Conservation (phyloP, 257 asterid species). For the Striga asiatica region DNA sequence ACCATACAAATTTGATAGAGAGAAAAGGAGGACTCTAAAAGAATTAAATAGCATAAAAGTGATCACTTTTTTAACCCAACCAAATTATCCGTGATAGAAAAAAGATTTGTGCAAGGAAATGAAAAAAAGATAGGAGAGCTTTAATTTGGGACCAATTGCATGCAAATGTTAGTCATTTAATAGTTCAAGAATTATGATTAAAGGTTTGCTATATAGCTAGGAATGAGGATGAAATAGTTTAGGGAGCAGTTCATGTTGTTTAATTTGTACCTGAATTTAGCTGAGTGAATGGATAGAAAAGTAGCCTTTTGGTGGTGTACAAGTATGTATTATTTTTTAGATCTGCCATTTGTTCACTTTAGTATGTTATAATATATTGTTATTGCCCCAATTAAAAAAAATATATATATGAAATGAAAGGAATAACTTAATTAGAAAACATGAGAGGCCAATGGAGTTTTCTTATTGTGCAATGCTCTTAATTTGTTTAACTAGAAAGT, state of each 20-base stretch:
- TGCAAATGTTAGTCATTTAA: constrained; percentile 26
- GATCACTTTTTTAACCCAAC: constrained; percentile 9
- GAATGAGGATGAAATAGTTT: constrained; percentile 13
- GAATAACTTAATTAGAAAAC: constrained; percentile 42
- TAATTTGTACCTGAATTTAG: constrained; percentile 36
- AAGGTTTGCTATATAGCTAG: constrained; percentile 23
- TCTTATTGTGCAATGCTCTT: too few relatives aligned
- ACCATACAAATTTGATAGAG: background rate
- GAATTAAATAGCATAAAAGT: too few relatives aligned
- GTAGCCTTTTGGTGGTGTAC: constrained; percentile 33
- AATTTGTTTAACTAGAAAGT: constrained; percentile 10
- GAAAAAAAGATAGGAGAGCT: constrained; percentile 10
- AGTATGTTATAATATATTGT: constrained; percentile 2
- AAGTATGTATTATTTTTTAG: constrained; percentile 24
- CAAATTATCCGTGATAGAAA: constrained; percentile 15
- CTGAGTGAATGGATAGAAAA: constrained; percentile 15
- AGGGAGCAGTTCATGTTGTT: constrained; percentile 21
- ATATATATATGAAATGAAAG: constrained; percentile 7
- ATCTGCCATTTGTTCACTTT: constrained; percentile 26
- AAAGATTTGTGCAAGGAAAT: constrained; percentile 7
- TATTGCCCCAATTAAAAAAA: too few relatives aligned
- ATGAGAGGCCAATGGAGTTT: too few relatives aligned
- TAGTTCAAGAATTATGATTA: constrained; percentile 42
- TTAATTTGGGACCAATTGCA: constrained; percentile 31
- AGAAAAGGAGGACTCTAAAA: background rate